Conservation (phyloP, 768 basidiomycete genomes). For the Leccinum barrowsii region DNA sequence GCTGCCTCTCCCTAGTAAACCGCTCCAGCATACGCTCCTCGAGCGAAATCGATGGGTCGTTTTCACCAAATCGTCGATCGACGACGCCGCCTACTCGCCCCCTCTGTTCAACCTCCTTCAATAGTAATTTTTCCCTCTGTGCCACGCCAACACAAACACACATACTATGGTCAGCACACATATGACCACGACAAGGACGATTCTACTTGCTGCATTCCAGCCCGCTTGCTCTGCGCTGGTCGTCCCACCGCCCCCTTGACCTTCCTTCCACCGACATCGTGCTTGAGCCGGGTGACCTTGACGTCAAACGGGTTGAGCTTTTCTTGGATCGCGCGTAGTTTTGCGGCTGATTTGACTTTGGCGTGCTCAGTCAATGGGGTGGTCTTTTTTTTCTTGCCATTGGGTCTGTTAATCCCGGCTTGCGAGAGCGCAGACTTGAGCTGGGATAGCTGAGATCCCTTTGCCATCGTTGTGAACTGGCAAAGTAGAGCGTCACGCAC, state of each 20-base stretch:
- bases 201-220: slow-evolving; percentile 80
- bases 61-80: slow-evolving; percentile 95
- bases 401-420: slow-evolving; percentile 69
- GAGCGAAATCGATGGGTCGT: slow-evolving; percentile 84
- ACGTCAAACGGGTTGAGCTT: slow-evolving; percentile 92
- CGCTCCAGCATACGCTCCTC: slow-evolving; percentile 98
- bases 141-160: neutral
- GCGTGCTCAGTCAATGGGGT: slow-evolving; percentile 61
- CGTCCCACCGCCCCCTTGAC: slow-evolving; percentile 78
- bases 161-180: slow-evolving; percentile 2
- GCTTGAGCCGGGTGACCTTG: slow-evolving; percentile 88
- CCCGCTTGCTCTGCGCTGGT: slow-evolving; percentile 86
- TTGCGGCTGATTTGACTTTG: slow-evolving; percentile 76
- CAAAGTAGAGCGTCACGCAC: neutral
- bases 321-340: slow-evolving; percentile 78
- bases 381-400: slow-evolving; percentile 67
- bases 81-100: slow-evolving; percentile 84
- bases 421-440: slow-evolving; percentile 81
- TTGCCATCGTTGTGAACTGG: slow-evolving; percentile 34
- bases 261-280: slow-evolving; percentile 87
- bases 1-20: slow-evolving; percentile 87
- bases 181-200: slow-evolving; percentile 18
- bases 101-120: slow-evolving; percentile 84
- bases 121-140: slow-evolving; percentile 80
- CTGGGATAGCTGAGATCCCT: slow-evolving; percentile 87